Evolutionary conservation across 192 early-diverging fungal species (phyloP).

Genomic region (Allomyces arbusculus): DNA sequence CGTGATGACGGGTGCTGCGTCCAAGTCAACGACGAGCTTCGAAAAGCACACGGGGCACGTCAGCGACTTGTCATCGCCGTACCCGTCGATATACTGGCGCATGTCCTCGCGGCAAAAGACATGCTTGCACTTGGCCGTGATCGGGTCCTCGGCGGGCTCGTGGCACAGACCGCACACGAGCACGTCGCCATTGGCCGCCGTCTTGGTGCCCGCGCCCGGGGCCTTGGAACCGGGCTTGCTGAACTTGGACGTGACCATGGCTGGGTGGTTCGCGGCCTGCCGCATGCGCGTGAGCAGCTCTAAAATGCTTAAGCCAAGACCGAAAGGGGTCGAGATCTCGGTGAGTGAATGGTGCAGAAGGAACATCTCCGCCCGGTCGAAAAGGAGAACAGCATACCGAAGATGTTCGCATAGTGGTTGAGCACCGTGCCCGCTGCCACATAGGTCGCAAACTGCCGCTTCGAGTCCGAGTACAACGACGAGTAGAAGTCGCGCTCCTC

Average conservation of each 20-base stretch:
- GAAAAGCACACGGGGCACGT: slow-evolving; percentile 70
- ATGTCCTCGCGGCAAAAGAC: slow-evolving; percentile 77
- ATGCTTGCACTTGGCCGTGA: slow-evolving; percentile 65
- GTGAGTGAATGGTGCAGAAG: too few relatives aligned
- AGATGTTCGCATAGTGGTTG: slow-evolving; percentile 86
- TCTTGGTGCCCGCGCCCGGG: background rate
- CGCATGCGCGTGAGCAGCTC: slow-evolving; percentile 74
- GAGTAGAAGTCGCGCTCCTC: slow-evolving; percentile 81
- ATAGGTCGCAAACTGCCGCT: slow-evolving; percentile 62
- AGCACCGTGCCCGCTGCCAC: slow-evolving; percentile 57
- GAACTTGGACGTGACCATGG: slow-evolving; percentile 41
- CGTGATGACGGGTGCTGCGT: background rate
- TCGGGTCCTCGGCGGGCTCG: slow-evolving; percentile 72
- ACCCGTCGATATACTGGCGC: slow-evolving; percentile 15
- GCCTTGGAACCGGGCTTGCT: slow-evolving; percentile 15
- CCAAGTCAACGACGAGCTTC: slow-evolving; percentile 48
- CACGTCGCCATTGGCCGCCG: slow-evolving; percentile 20
- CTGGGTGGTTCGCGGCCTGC: slow-evolving; percentile 78
- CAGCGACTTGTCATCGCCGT: slow-evolving; percentile 8
- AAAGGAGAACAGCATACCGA: slow-evolving; percentile 10
- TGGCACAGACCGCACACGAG: slow-evolving; percentile 72
- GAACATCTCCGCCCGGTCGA: too few relatives aligned
- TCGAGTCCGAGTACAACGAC: slow-evolving; percentile 52
- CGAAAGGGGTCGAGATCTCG: too few relatives aligned
- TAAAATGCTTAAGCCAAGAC: too few relatives aligned